Evolutionary conservation across 169 alveolate genomes (phyloP).

Genomic region (Fabrea salina): DNA sequence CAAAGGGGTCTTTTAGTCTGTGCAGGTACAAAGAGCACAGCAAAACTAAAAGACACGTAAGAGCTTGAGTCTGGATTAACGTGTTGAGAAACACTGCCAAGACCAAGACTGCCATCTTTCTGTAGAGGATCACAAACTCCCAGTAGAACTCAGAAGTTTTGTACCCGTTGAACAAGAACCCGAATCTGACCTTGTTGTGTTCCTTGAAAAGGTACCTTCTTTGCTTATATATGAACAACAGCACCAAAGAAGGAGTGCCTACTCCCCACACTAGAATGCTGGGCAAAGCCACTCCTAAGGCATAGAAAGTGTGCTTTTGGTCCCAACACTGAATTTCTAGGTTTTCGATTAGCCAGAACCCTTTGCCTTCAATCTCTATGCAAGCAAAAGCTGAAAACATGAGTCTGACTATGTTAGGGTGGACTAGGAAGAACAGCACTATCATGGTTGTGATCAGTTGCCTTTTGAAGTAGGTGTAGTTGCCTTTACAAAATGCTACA

Average conservation of each 20-base stretch:
- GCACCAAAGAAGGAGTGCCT: conserved; percentile 41
- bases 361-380: conserved; percentile 31
- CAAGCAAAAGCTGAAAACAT: conserved; percentile 33
- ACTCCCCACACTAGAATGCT: conserved; percentile 47
- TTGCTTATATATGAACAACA: not conserved
- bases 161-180: conserved; percentile 49
- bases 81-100: conserved; percentile 33
- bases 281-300: conserved; percentile 38
- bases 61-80: no score
- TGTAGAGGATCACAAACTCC: conserved; percentile 48
- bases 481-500: not conserved
- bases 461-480: not conserved
- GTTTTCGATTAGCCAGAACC: conserved; percentile 13
- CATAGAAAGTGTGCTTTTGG: conserved; percentile 7
- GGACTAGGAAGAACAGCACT: conserved; percentile 47
- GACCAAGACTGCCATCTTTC: conserved; percentile 37
- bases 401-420: conserved; percentile 40
- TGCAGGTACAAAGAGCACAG: no score
- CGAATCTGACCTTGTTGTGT: conserved; percentile 29
- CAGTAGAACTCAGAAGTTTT: conserved; percentile 36
- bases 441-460: conserved; percentile 37
- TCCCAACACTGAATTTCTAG: conserved; percentile 25
- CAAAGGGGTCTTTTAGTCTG: no score
- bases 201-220: not conserved
- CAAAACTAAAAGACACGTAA: no score